These are phyloP conservation scores for Crithidia expoeki DNA, from an alignment of 208 protist genomes.

Conservation along the genomic window DNA sequence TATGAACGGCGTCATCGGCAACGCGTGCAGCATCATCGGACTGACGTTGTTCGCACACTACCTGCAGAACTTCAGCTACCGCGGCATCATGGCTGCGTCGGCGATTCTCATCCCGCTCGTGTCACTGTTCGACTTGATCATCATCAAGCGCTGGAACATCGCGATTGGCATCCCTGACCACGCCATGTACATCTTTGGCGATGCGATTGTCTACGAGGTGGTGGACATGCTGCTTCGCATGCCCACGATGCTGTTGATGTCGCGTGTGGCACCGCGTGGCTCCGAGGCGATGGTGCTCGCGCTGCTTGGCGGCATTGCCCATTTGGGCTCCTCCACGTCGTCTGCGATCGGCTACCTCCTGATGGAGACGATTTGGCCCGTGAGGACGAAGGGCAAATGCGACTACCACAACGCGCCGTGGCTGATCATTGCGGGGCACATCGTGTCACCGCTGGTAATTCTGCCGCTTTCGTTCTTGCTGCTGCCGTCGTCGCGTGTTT, in stretches of 20 bases:
- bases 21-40: conserved; percentile 49
- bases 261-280: conserved; percentile 82
- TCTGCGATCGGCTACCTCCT: conserved; percentile 50
- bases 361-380: conserved; percentile 59
- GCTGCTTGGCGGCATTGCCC: conserved; percentile 71
- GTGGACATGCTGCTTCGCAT: conserved; percentile 74
- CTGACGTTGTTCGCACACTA: conserved; percentile 54
- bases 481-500: neutral
- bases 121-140: conserved; percentile 71
- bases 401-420: conserved; percentile 53
- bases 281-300: conserved; percentile 82
- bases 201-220: conserved; percentile 67
- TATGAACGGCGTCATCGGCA: conserved; percentile 47
- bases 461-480: neutral
- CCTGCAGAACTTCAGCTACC: conserved; percentile 57
- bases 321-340: conserved; percentile 57
- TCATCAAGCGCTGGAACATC: conserved; percentile 77
- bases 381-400: conserved; percentile 48
- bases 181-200: conserved; percentile 72
- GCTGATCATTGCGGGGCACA: conserved; percentile 28
- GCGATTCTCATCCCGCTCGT: conserved; percentile 53
- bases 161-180: conserved; percentile 58
- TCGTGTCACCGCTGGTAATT: conserved; percentile 17
- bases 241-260: conserved; percentile 77
- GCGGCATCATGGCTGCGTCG: conserved; percentile 55